Evolutionary conservation across 768 basidiomycete genomes (phyloP), one percentile per base, ranked within the genome.

Genomic region (Clathrus columnatus): DNA sequence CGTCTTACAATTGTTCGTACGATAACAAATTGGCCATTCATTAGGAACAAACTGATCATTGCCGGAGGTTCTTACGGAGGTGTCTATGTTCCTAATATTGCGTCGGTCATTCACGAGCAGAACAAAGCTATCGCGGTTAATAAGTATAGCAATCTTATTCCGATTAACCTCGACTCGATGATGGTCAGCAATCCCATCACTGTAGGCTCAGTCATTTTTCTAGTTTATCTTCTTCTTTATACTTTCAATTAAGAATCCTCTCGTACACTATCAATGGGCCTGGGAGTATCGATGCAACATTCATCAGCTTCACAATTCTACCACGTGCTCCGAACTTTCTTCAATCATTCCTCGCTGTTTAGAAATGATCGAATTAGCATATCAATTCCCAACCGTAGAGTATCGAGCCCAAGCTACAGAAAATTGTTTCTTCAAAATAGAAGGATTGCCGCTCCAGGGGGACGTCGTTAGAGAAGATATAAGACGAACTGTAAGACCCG

Each of bases 41-140:
- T 26, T 36, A 57, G 54, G 11, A 59, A 50, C 36, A 50, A 59
- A 54, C 60, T 70, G 29, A 56, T 68, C 26, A 26, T 71, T 3
- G 61, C 67, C 7, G 60, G 67, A 7, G 70, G 70, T 5, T 69
- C 69, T 3, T 72, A 71, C 56, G 70, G 70, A 41, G 70, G 70
- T 0, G 60, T 65, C 5, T 72, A 71, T 49, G 58, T 69, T 7
- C 68, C 71, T 2, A 61, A 70, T 50, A 72, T 72, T 32, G 70
- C 68, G 1, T 67, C 67, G 16, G 70, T 69, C 11, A 69, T 72
- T 17, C 64, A 70, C 53, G 63, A 64, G 57, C 61, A 67, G 28
- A 72, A 72, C 58, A 57, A 59, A 10, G 62, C 61, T 14, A 27
- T 69, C 20, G 62, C 57, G 1, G 45, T 24, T 2, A 62, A 64